Conservation (phyloP, 2,329 filamentous ascomycete species). For the Epichloe sp. region DNA sequence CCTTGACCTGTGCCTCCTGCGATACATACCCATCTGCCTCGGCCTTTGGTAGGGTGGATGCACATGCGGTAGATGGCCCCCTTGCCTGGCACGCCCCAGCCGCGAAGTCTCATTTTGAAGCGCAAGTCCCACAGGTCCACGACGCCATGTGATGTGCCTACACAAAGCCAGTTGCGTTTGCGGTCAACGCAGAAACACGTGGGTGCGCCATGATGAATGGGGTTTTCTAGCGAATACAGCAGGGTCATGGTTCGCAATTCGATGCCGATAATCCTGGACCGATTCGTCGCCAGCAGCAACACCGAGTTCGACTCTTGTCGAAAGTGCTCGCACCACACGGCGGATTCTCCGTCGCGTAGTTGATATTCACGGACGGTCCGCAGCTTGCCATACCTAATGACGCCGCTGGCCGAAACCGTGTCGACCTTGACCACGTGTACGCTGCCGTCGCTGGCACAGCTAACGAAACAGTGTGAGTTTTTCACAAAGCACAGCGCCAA, state of each 20-base stretch:
- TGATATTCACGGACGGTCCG: constrained; percentile 67
- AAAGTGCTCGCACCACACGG: constrained; percentile 87
- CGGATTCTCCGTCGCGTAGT: constrained; percentile 60
- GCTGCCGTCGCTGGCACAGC: constrained; percentile 78
- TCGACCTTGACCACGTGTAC: constrained; percentile 81
- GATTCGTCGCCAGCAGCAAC: constrained; percentile 74
- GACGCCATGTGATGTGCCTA: constrained; percentile 87
- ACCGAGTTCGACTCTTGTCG: constrained; percentile 71
- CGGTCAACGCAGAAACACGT: constrained; percentile 84
- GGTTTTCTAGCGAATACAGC: constrained; percentile 70
- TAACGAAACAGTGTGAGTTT: constrained; percentile 85
- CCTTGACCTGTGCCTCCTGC: constrained; percentile 76
- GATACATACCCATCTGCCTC: constrained; percentile 76
- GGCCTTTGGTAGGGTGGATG: constrained; percentile 64
- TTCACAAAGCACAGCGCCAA: constrained; percentile 83
- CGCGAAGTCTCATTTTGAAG: constrained; percentile 79
- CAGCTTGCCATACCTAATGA: constrained; percentile 66
- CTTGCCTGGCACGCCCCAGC: constrained; percentile 76
- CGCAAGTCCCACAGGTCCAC: constrained; percentile 91
- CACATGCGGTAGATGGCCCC: constrained; percentile 67
- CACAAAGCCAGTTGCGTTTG: constrained; percentile 76
- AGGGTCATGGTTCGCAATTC: constrained; percentile 79
- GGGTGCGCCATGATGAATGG: constrained; percentile 79
- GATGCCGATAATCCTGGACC: constrained; percentile 68
- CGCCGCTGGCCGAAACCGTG: constrained; percentile 30